phyloP scores from a whole-genome alignment of 805 yeast genomes.

The Diddensiella transvaalensis region DNA sequence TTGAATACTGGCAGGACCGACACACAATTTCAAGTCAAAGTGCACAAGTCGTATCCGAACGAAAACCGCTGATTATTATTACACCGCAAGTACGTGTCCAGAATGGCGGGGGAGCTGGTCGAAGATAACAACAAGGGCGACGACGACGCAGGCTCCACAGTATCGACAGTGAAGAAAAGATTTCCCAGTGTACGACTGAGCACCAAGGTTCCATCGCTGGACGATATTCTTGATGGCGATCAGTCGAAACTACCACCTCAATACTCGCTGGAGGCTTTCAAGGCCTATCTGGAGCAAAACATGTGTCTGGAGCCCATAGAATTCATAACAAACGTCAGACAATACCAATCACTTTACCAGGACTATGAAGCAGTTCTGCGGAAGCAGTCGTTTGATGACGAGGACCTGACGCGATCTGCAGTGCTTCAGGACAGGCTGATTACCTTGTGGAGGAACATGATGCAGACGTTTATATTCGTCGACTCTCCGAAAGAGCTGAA shows the following conservation, averaged over 20 bases:
- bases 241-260: neutral
- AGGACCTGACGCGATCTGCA: constrained; percentile 5
- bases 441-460: constrained; percentile 27
- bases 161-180: neutral
- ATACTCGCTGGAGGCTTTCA: constrained; percentile 1
- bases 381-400: constrained; percentile 1
- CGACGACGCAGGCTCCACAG: neutral
- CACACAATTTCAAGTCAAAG: too few species aligned
- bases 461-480: constrained; percentile 25
- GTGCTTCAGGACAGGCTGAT: neutral
- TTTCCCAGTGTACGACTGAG: neutral
- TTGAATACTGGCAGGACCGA: too few species aligned
- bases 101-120: too few species aligned
- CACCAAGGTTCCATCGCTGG: neutral
- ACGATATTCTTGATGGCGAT: neutral
- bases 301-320: constrained; percentile 32
- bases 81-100: too few species aligned
- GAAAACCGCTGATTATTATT: too few species aligned
- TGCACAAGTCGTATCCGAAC: too few species aligned
- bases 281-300: neutral
- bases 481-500: constrained; percentile 32
- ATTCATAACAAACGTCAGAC: constrained; percentile 28
- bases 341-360: constrained; percentile 20
- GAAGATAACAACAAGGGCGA: too few species aligned
- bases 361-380: neutral